Evolutionary conservation across 345 rosid species (phyloP), one percentile per base, ranked within the genome.

Genomic region (Lepidium sativum): DNA sequence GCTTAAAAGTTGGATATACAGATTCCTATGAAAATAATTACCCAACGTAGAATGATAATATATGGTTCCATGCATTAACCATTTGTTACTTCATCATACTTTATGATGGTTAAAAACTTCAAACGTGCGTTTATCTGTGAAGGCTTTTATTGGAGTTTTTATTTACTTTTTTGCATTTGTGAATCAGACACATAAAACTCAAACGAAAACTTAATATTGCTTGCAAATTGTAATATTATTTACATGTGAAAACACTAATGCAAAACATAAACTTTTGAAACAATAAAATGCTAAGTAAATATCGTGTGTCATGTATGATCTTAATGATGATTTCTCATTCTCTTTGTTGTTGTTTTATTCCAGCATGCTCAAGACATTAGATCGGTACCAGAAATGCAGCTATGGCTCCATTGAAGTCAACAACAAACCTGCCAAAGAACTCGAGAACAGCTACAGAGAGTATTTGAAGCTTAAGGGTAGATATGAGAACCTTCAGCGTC

Each of bases 301-400:
- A 27, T 38, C 13, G 1, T 3, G 32, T 20, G 23, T 38, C 34
- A 70, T n/a, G 37, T 63, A 63, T 47, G 65, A 18, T 63, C 13
- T 32, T 44, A 20, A 18, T 42, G 14, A 14, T 41, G 8, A 2
- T 37, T 21, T 48, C 12, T 56, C 32, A 17, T 29, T 42, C 8
- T 57, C 17, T 35, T 29, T 25, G 16, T 48, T 33, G 48, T 43
- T 32, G 6, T 13, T 51, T 12, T 12, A 5, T 15, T 50, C 33
- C 80, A 94, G 99, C 95, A 94, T 94, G 96, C 88, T 82, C 78
- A 88, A 79, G 80, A 83, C 97, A 17, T 75, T 94, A 39, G 99
- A 94, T 11, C 79, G 96, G 82, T 90, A 94, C 76, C 95, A 91
- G 68, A 94, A 94, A 72, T 86, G 95, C 72, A 94, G 99, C 75